Percentiles rank a stretch among this genome's conserved stretches.
Evolutionary conservation across 345 rosid species (phyloP).

Genomic region (Pseudoturritis turrita): DNA sequence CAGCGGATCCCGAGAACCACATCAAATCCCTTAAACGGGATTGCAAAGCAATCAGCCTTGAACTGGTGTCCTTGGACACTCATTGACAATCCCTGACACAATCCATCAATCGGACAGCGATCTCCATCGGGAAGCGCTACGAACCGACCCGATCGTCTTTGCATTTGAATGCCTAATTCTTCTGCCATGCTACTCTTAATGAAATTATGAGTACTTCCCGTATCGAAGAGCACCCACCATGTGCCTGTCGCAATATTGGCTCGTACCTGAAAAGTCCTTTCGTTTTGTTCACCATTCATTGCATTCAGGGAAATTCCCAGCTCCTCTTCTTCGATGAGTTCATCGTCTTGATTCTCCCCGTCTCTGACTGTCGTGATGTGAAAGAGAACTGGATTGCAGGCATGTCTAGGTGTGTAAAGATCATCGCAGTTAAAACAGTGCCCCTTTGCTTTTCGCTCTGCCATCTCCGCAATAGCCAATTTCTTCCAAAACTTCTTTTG

Average conservation of each 20-base stretch:
- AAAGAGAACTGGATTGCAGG: not conserved
- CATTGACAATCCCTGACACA: too few relatives aligned
- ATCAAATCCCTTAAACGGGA: not conserved
- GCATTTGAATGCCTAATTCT: too few relatives aligned
- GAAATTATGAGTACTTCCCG: not conserved
- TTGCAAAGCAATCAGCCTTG: not conserved
- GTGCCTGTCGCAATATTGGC: not conserved
- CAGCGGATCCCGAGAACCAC: not conserved
- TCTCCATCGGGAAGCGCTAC: too few relatives aligned
- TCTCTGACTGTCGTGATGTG: fast-evolving
- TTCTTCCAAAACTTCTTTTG: not conserved
- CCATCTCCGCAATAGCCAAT: not conserved
- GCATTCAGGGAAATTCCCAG: not conserved
- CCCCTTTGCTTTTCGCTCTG: not conserved
- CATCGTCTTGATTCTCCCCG: not conserved
- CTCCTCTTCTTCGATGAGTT: not conserved
- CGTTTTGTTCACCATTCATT: not conserved
- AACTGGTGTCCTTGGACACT: too few relatives aligned
- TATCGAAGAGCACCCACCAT: not conserved
- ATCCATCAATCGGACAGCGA: too few relatives aligned
- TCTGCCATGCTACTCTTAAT: not conserved
- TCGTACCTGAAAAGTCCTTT: not conserved
- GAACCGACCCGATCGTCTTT: fast-evolving
- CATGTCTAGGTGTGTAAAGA: too few relatives aligned
- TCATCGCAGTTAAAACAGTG: not conserved